A percentile compares a stretch with the other conserved stretches of the same genome.
Evolutionary conservation across 148 eudicot genomes (phyloP).

Genomic region (Amaranthus cruentus): DNA sequence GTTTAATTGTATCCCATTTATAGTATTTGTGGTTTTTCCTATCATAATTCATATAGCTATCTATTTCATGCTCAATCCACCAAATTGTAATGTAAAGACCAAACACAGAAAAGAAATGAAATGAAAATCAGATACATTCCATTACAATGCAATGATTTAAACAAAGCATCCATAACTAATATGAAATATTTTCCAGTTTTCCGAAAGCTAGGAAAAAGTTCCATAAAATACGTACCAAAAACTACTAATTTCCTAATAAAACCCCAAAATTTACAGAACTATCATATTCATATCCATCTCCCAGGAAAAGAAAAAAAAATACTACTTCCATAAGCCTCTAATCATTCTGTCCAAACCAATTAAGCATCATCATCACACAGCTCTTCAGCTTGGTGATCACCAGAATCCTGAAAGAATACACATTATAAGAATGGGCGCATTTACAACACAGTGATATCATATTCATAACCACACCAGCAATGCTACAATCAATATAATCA

Average conservation of each 20-base stretch:
- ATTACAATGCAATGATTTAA: not conserved
- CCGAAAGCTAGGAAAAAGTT: not conserved
- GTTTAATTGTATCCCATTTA: no score
- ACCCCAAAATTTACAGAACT: conserved; percentile 24
- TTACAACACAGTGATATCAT: not conserved
- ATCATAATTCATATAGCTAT: no score
- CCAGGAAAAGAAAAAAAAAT: conserved; percentile 6
- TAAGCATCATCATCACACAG: conserved; percentile 39
- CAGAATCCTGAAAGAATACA: conserved; percentile 23
- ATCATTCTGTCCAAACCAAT: not conserved
- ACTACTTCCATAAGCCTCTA: not conserved
- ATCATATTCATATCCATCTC: not conserved
- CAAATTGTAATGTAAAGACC: not conserved
- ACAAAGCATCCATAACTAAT: not conserved
- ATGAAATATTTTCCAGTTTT: not conserved
- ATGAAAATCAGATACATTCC: not conserved
- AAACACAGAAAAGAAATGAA: not conserved
- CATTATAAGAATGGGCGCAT: not conserved
- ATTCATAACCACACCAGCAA: no score
- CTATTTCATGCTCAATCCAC: no score
- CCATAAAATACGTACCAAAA: not conserved
- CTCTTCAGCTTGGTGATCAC: conserved; percentile 29
- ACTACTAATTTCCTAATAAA: conserved; percentile 12
- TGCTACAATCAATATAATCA: not conserved
- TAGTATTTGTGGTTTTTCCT: no score